Base-by-base conservation (phyloP, 78 protist genomes). In the Dictyostelium capitatum region DNA sequence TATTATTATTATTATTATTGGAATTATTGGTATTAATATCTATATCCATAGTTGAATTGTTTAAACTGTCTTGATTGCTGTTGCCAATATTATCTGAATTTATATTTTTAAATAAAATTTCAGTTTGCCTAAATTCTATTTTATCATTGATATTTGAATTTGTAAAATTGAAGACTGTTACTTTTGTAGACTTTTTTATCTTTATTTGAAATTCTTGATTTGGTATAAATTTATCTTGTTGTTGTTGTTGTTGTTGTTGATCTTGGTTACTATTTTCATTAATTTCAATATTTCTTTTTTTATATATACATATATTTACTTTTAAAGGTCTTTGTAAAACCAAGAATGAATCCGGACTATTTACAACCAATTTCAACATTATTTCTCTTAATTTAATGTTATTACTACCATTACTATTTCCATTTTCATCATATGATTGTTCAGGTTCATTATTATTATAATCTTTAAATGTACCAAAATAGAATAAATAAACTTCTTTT, bases 121-220 rank as follows among this genome's bases (percentile, higher is more conserved):
- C 50, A 6, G 81, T 48, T 48, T 43, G 2, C 14, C 20, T 43
- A 48, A 75, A 41, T 12, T 75, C 64, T 6, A 75, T 19, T 19
- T 25, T 23, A 50, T 50, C 32, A 50, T 25, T 19, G 10, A 75
- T 75, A 50, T 75, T 48, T 75, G 81, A 48, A 25, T 75, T 10
- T 12, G 81, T 75, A 25, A 75, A 75, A 30, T 75, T 75, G 15
- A 75, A 75, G 25, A 75, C 32, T 14, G 32, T 46, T n/a, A 75
- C 17, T 75, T 75, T 75, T 48, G 81, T 75, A n/a, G 81, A 75
- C 28, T 75, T 75, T 15, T 75, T 43, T 48, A 75, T 20, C 50
- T 43, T 43, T 75, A 75, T 11, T 75, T 75, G 59, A 51, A 75
- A 75, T 10, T 75, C 81, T 75, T 75, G 81, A 23, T 48, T 28